These are phyloP conservation scores for Annulohypoxylon truncatum DNA, from an alignment of 2,329 filamentous ascomycete genomes.

Conservation along the genomic window DNA sequence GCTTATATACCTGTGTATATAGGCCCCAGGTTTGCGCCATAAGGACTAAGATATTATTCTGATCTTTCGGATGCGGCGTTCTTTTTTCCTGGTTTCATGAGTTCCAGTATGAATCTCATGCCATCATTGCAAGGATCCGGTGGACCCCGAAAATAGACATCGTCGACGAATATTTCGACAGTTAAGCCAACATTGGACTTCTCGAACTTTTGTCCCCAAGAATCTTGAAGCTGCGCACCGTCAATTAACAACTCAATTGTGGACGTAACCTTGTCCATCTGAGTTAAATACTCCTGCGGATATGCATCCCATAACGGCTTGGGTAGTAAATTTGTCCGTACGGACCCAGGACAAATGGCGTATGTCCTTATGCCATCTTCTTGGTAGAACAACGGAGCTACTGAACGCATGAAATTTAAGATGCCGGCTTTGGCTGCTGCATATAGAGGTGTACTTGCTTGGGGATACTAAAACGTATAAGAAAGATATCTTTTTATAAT, in stretches of 20 bases:
- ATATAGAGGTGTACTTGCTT: conserved; percentile 50
- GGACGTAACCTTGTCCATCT: conserved; percentile 46
- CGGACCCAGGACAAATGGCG: conserved; percentile 50
- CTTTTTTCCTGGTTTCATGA: conserved; percentile 27
- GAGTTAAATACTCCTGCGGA: conserved; percentile 48
- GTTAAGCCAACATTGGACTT: conserved; percentile 44
- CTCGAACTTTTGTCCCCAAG: conserved; percentile 40
- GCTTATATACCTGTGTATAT: not conserved
- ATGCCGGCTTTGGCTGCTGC: conserved; percentile 51
- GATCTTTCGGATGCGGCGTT: not conserved
- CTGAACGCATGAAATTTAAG: conserved; percentile 50
- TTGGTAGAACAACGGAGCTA: conserved; percentile 44
- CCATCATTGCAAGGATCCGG: conserved; percentile 44
- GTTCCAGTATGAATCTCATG: conserved; percentile 42
- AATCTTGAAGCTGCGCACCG: conserved; percentile 43
- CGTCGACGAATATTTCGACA: conserved; percentile 49
- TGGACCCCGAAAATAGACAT: conserved; percentile 49
- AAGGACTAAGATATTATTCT: not conserved
- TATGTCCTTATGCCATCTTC: conserved; percentile 49
- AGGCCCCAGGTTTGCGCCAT: not conserved
- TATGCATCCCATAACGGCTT: conserved; percentile 47
- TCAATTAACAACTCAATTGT: conserved; percentile 46
- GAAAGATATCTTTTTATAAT: not conserved
- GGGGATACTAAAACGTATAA: conserved; percentile 43
- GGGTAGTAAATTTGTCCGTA: conserved; percentile 49